Evolutionary conservation across 495 filamentous ascomycete species (phyloP), one percentile per base, ranked within the genome.

Genomic region (Xylaria telfairii): DNA sequence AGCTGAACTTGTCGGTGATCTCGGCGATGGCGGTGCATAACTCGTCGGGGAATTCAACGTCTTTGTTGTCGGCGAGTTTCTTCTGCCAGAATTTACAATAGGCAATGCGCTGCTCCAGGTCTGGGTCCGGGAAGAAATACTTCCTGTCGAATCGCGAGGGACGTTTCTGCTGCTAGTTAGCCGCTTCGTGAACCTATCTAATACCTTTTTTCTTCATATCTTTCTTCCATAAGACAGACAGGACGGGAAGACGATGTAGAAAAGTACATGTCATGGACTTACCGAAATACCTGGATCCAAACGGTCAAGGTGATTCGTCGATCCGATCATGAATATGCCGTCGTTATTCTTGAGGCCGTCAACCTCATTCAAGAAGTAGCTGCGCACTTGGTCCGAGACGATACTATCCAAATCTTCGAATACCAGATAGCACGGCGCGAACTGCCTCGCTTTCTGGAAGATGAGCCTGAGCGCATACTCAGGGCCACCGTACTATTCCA

Each of bases 361-460:
- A 4, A 92, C 85, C 72, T 92, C 89, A 73, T 92, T 92, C 62
- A 93, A 82, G 74, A 93, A 92, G 79, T 90, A 92, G 67, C 83
- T 86, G 15, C 89, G 79, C 26, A 88, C 85, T 10, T 67, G 69
- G 53, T 85, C 82, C 32, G 80, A 82, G 21, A 89, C 89, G 30
- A 92, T 79, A 64, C 81, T 80, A 79, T 93, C 90, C 70, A 89
- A 87, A n/a, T 90, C 78, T 17, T 81, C 77, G 65, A 87, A 88
- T 60, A 81, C 81, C 26, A 86, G 75, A 67, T 84, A 80, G 75
- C 84, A 88, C 2, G 86, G 86, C 0, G 86, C 85, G 54, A 84
- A 79, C 57, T 80, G 78, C 32, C 88, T 76, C 5, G 88, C 88
- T 62, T 81, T 86, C 7, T 65, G 26, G 71, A 90, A 90, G 54